These are phyloP conservation scores for Crotalaria pallida DNA, from an alignment of 306 rosid genomes.

Conservation along the genomic window DNA sequence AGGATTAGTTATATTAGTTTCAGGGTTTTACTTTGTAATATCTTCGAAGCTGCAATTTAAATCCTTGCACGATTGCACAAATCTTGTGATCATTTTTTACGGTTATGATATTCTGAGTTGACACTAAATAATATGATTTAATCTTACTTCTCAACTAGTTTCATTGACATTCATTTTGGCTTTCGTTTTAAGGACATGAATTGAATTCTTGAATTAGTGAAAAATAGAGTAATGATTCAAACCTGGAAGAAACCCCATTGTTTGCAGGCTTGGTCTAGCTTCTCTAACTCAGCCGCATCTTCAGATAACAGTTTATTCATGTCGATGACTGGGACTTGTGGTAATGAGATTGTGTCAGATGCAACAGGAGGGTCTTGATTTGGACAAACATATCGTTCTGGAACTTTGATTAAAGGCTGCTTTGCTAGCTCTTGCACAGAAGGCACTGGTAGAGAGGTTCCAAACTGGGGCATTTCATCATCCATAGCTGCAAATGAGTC, in stretches of 20 bases:
- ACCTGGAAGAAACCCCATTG: conserved; percentile 47
- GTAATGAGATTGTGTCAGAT: conserved; percentile 3
- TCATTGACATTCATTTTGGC: not conserved
- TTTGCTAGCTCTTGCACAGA: conserved; percentile 32
- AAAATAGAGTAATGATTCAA: not conserved
- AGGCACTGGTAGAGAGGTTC: conserved; percentile 17
- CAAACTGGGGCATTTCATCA: not conserved
- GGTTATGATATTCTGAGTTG: not conserved
- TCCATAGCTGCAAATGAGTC: not conserved
- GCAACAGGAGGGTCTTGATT: conserved; percentile 31
- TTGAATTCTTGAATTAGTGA: not conserved
- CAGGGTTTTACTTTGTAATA: not conserved
- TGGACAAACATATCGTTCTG: conserved; percentile 30
- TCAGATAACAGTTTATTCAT: conserved; percentile 23
- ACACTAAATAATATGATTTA: not conserved
- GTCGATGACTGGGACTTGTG: conserved; percentile 40
- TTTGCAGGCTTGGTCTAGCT: conserved; percentile 37
- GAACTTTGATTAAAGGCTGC: conserved; percentile 20
- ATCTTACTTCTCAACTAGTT: not conserved
- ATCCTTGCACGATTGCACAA: not conserved
- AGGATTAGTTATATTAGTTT: not conserved
- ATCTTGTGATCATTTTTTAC: not conserved
- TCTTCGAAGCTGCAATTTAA: not conserved
- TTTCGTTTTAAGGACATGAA: not conserved
- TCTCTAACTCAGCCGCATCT: conserved; percentile 30